These are phyloP conservation scores for Phylloporus rhodoxanthus DNA, from an alignment of 768 basidiomycete genomes.

Conservation along the genomic window DNA sequence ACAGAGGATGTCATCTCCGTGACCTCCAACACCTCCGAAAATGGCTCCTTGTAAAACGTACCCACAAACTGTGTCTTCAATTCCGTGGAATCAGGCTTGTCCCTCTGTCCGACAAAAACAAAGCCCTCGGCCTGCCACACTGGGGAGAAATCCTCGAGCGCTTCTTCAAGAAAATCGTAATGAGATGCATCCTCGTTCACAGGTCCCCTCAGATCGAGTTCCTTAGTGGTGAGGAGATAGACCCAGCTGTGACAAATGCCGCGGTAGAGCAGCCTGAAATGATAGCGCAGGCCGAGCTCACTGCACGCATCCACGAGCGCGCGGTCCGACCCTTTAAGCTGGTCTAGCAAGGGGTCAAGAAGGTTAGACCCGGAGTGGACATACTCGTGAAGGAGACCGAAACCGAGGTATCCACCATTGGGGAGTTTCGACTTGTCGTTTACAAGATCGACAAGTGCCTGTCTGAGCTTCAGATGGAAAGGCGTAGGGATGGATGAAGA, in stretches of 20 bases:
- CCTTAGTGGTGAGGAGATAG: neutral
- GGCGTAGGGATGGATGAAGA: neutral
- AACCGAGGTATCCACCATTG: conserved; percentile 5
- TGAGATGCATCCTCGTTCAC: neutral
- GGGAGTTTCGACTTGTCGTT: neutral
- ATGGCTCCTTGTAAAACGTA: neutral
- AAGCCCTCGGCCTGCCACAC: conserved; percentile 4
- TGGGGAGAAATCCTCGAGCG: neutral
- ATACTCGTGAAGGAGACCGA: neutral
- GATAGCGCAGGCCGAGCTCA: conserved; percentile 2
- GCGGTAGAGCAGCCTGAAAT: conserved; percentile 5
- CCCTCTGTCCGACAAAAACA: neutral
- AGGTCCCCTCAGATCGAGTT: neutral
- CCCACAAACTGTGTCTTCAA: neutral
- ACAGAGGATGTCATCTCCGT: conserved; percentile 10
- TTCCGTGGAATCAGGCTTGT: neutral
- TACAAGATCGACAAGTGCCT: neutral
- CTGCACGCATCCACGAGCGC: conserved; percentile 2
- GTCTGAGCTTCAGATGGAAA: neutral
- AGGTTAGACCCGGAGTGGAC: neutral
- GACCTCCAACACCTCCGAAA: conserved; percentile 8
- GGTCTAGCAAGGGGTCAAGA: neutral
- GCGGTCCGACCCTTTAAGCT: neutral
- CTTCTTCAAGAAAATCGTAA: neutral
- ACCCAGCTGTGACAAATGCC: accelerated